Evolutionary conservation across 2,329 filamentous ascomycete species (phyloP).

Genomic region (Dactylellina drechsleri): DNA sequence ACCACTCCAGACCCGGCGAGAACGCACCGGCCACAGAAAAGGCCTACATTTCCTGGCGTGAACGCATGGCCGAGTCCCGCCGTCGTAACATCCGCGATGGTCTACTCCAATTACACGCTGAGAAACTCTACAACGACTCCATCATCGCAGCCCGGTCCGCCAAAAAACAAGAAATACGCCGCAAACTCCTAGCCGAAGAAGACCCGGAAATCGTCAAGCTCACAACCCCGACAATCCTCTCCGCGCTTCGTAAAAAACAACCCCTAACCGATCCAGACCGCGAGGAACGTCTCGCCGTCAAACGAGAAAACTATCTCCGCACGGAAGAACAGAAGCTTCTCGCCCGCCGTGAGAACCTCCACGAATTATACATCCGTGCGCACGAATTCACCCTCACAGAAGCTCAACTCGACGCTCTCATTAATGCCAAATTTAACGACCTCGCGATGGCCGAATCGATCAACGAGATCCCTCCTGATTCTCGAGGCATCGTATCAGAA

Average conservation of each 20-base stretch:
- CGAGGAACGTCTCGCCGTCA: slow-evolving; percentile 62
- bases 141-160: slow-evolving; percentile 63
- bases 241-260: slow-evolving; percentile 65
- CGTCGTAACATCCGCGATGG: slow-evolving; percentile 78
- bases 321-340: slow-evolving; percentile 67
- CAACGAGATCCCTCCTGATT: slow-evolving; percentile 18
- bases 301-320: slow-evolving; percentile 60
- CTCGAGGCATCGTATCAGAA: slow-evolving; percentile 1
- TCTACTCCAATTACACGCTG: slow-evolving; percentile 74
- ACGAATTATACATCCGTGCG: slow-evolving; percentile 90
- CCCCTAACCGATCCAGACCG: slow-evolving; percentile 72
- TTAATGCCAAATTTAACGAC: slow-evolving; percentile 73
- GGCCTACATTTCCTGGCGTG: slow-evolving; percentile 72
- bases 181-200: slow-evolving; percentile 69
- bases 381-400: slow-evolving; percentile 86
- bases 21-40: slow-evolving; percentile 37
- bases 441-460: slow-evolving; percentile 29
- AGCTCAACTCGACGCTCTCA: slow-evolving; percentile 75
- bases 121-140: slow-evolving; percentile 67
- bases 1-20: slow-evolving; percentile 61
- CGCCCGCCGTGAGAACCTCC: slow-evolving; percentile 75
- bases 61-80: slow-evolving; percentile 75
- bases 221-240: slow-evolving; percentile 74
- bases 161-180: slow-evolving; percentile 66
- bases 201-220: slow-evolving; percentile 80